These are phyloP conservation scores for Mucor racemosus DNA, from an alignment of 371 early-diverging fungal species.

Conservation along the genomic window DNA sequence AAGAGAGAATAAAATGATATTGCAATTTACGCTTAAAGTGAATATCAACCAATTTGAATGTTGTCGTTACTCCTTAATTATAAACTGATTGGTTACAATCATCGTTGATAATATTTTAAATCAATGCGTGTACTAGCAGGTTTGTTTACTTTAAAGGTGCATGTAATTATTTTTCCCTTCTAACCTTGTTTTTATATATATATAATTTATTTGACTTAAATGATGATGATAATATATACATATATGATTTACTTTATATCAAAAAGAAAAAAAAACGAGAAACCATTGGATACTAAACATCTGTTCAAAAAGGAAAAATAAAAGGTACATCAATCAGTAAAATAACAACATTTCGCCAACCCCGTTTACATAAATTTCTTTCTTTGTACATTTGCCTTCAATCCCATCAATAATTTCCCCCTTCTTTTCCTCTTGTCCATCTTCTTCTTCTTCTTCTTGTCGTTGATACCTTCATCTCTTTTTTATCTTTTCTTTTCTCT, in stretches of 20 bases:
- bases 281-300: not conserved
- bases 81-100: constrained; percentile 6
- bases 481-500: constrained; percentile 9
- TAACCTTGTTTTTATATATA: not conserved
- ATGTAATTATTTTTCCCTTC: constrained; percentile 8
- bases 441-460: constrained; percentile 9
- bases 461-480: not conserved
- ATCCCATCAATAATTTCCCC: not conserved
- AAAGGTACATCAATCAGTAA: not conserved
- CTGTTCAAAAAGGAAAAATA: not conserved
- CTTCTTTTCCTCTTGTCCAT: not conserved
- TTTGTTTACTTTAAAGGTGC: constrained; percentile 16
- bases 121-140: constrained; percentile 11
- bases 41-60: constrained; percentile 8
- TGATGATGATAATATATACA: not conserved
- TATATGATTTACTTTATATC: not conserved
- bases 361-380: constrained; percentile 6
- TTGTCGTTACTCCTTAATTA: constrained; percentile 9
- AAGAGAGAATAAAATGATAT: not conserved
- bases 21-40: constrained; percentile 9
- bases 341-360: not conserved
- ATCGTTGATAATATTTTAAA: constrained; percentile 9
- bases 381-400: not conserved
- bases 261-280: not conserved
- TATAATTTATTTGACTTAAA: not conserved